phyloP scores from a whole-genome alignment of 441 rosid species.

The Populus hybrid region DNA sequence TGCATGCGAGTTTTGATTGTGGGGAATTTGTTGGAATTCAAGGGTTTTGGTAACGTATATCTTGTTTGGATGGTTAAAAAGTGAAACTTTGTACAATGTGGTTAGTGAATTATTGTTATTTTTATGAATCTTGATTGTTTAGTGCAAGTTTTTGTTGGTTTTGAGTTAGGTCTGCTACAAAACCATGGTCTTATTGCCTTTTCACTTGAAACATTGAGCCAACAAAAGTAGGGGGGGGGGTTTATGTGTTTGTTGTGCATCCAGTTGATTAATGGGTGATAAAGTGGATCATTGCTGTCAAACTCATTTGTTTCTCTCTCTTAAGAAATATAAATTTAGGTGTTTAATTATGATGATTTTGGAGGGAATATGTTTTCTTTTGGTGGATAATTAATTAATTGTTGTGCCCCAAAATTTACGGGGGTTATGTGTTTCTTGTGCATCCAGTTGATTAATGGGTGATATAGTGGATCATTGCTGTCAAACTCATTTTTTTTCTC shows the following conservation, averaged over 20 bases:
- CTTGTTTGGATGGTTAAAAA: conserved; percentile 4
- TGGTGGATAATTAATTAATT: not conserved
- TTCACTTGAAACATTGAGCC: not conserved
- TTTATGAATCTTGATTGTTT: conserved; percentile 5
- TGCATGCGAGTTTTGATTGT: conserved; percentile 10
- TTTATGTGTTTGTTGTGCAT: not conserved
- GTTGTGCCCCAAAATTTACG: too few species aligned
- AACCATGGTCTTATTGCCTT: not conserved
- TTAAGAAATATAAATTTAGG: not conserved
- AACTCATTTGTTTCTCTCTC: not conserved
- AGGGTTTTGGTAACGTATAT: conserved; percentile 19
- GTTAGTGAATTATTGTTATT: not conserved
- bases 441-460: not conserved
- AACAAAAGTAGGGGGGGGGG: not conserved
- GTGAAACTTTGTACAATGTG: conserved; percentile 27
- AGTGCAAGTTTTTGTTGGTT: not conserved
- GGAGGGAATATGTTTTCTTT: not conserved
- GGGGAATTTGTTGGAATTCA: conserved; percentile 11
- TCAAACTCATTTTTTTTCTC: not conserved
- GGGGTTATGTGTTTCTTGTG: not conserved
- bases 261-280: not conserved
- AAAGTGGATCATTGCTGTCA: not conserved
- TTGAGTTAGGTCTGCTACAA: not conserved
- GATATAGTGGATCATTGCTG: not conserved
- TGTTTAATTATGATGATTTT: not conserved